phyloP scores from a whole-genome alignment of 257 asterid genomes.

The Primulina tabacum region DNA sequence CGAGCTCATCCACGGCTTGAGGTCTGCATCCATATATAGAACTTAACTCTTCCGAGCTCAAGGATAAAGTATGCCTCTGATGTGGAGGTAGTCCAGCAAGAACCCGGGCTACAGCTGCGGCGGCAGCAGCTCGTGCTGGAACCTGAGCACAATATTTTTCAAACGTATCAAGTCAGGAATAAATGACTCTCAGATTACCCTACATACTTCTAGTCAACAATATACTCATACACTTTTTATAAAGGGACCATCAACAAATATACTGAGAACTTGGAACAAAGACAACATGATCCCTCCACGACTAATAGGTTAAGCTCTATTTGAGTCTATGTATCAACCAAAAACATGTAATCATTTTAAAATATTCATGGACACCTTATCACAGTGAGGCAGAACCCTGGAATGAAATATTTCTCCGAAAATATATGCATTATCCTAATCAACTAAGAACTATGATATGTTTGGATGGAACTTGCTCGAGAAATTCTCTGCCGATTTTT shows the following conservation, averaged over 20 bases:
- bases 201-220: not conserved
- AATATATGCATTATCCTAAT: conserved; percentile 3
- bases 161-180: conserved; percentile 16
- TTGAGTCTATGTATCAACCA: not conserved
- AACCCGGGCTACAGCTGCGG: conserved; percentile 94
- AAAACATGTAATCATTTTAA: not conserved
- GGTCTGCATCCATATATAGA: conserved; percentile 78
- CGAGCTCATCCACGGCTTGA: conserved; percentile 66
- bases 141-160: conserved; percentile 47
- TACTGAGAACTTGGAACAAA: not conserved
- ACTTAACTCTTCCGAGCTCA: conserved; percentile 83
- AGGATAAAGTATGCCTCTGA: conserved; percentile 70
- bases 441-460: not conserved
- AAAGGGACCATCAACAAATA: not conserved
- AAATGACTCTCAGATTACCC: conserved; percentile 14
- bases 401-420: not conserved
- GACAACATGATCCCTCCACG: not conserved
- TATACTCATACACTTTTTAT: not conserved
- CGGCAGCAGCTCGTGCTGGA: conserved; percentile 98
- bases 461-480: not conserved
- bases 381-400: not conserved
- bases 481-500: not conserved
- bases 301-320: not conserved
- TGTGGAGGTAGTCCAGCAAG: conserved; percentile 93
- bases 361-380: not conserved